Evolutionary conservation across 768 basidiomycete species (phyloP), one percentile per base, ranked within the genome.

Genomic region (Russula earlei): DNA sequence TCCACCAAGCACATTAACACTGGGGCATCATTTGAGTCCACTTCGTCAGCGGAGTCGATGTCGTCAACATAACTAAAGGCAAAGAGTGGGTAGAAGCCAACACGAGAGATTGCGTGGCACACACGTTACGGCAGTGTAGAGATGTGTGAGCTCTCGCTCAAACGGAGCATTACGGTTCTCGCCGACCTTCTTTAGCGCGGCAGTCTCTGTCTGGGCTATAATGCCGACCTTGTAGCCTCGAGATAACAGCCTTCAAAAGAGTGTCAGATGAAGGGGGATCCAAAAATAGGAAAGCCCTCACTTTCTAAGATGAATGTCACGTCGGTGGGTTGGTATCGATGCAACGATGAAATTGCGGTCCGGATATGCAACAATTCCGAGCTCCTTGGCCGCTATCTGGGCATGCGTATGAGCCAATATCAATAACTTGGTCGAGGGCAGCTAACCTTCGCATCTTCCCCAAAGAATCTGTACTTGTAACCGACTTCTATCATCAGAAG

Each of bases 121-220:
- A 74, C 67, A 92, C 90, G 91, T 95, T 29, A 89, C 81, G 27
- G 89, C 82, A 25, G 94, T 95, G 61, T 88, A 95, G 36, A 95
- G 69, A 61, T 86, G 78, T 0, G 84, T 85, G 10, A 97, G 65
- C 65, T 82, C 76, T 37, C 91, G 77, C 22, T 81, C 79, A 63
- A 94, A 95, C 0, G 83, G 79, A 0, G 77, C 75, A 61, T 83
- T 85, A 50, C 82, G 78, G 58, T 83, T 91, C 56, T 87, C 85
- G 46, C 87, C 74, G 2, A 75, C 82, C 71, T 88, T 91, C 72
- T 94, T 94, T 47, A 94, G 75, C 0, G 91, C 91, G 17, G 91
- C 88, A 0, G 92, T 93, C 69, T 94, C 91, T 0, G 76, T 78
- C 66, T 94, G 92, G 22, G 81, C 75, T 2, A 91, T 83, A 27